Conservation (phyloP, 2,329 filamentous ascomycete genomes). For the Botrytis fragariae region DNA sequence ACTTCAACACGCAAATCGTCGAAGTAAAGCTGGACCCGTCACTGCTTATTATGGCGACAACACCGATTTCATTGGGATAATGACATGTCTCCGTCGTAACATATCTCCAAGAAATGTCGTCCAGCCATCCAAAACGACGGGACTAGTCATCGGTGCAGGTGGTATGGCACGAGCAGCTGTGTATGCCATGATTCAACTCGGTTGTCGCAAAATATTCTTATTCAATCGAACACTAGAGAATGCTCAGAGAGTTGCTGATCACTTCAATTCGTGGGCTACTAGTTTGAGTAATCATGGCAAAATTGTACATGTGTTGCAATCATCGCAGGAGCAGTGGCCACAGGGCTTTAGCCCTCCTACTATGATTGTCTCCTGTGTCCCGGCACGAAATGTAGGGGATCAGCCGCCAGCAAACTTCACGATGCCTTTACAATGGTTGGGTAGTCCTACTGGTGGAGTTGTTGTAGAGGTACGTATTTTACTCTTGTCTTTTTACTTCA, state of each 20-base stretch:
- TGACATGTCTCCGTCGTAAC: slow-evolving; percentile 68
- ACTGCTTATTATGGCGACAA: slow-evolving; percentile 74
- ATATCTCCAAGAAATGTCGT: slow-evolving; percentile 70
- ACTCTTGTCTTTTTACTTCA: not conserved
- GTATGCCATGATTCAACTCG: slow-evolving; percentile 75
- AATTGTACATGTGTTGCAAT: slow-evolving; percentile 51
- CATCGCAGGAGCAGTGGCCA: slow-evolving; percentile 63
- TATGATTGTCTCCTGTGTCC: slow-evolving; percentile 74
- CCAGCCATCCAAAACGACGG: slow-evolving; percentile 46
- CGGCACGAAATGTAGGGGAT: slow-evolving; percentile 64
- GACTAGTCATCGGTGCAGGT: slow-evolving; percentile 62
- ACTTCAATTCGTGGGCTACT: slow-evolving; percentile 57
- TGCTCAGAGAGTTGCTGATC: slow-evolving; percentile 63
- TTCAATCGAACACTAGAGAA: slow-evolving; percentile 67
- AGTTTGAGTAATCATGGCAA: slow-evolving; percentile 34
- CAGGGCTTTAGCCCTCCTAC: slow-evolving; percentile 61
- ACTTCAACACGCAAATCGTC: slow-evolving; percentile 45
- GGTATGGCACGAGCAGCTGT: slow-evolving; percentile 78
- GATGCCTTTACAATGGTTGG: slow-evolving; percentile 67
- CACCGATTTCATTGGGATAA: slow-evolving; percentile 78
- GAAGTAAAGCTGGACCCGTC: slow-evolving; percentile 64
- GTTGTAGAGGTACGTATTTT: slow-evolving; percentile 55
- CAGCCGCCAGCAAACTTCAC: slow-evolving; percentile 67
- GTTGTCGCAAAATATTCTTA: slow-evolving; percentile 72
- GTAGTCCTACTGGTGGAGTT: slow-evolving; percentile 71